phyloP scores from a whole-genome alignment of 805 yeast species.

The Naumovozyma dairenensis region DNA sequence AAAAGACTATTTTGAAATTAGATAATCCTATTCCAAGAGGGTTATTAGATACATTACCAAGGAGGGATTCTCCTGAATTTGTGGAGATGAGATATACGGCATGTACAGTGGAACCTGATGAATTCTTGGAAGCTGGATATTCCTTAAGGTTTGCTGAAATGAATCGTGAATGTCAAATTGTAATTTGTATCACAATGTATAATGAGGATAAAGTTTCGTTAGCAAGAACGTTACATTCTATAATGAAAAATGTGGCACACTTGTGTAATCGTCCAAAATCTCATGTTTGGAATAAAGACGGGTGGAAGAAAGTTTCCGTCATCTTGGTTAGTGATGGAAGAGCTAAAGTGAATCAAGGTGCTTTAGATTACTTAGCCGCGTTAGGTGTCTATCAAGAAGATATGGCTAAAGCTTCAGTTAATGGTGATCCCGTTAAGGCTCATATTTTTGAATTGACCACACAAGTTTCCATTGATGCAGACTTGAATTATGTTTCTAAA shows the following conservation, averaged over 20 bases:
- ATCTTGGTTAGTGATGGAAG: constrained; percentile 91
- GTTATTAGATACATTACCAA: constrained; percentile 70
- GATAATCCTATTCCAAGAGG: constrained; percentile 94
- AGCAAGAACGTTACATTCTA: constrained; percentile 90
- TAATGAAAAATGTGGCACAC: constrained; percentile 85
- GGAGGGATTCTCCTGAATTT: constrained; percentile 85
- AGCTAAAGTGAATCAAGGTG: constrained; percentile 74
- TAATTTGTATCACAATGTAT: constrained; percentile 92
- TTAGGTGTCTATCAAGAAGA: constrained; percentile 97
- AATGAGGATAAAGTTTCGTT: constrained; percentile 86
- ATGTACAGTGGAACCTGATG: constrained; percentile 87
- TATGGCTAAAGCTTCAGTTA: constrained; percentile 88
- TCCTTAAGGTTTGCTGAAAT: constrained; percentile 76
- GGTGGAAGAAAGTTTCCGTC: constrained; percentile 96
- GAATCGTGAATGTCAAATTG: constrained; percentile 86
- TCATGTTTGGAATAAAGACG: constrained; percentile 87
- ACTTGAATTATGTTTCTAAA: constrained; percentile 80
- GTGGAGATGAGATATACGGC: constrained; percentile 96
- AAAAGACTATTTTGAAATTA: constrained; percentile 54
- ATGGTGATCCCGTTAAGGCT: constrained; percentile 83
- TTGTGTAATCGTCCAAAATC: constrained; percentile 73
- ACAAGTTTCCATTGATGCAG: constrained; percentile 84
- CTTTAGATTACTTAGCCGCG: constrained; percentile 80
- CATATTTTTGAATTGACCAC: constrained; percentile 95
- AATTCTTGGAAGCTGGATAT: constrained; percentile 70